Percentiles rank a stretch among this genome's conserved stretches.
These are phyloP conservation scores for Aaosphaeria arxii DNA, from an alignment of 2,329 filamentous ascomycete species.

Conservation along the genomic window DNA sequence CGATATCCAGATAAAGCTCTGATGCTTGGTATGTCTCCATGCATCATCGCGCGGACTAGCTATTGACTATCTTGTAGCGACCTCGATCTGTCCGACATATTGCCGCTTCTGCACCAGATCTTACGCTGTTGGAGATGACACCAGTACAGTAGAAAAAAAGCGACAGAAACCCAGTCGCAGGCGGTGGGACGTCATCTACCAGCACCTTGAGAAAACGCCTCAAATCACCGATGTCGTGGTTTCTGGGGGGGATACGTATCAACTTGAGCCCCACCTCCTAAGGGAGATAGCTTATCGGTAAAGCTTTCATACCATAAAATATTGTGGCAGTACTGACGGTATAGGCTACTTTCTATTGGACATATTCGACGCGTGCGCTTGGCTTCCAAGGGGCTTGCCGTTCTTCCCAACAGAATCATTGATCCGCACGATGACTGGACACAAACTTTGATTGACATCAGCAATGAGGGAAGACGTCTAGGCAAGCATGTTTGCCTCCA, in stretches of 20 bases:
- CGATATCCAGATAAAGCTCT: constrained; percentile 63
- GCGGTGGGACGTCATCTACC: constrained; percentile 57
- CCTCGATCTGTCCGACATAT: constrained; percentile 61
- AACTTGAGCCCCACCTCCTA: constrained; percentile 53
- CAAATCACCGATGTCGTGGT: constrained; percentile 58
- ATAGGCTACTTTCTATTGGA: constrained; percentile 53
- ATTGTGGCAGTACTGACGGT: constrained; percentile 1
- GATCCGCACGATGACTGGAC: constrained; percentile 55
- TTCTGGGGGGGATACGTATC: constrained; percentile 62
- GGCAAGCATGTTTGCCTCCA: constrained; percentile 62
- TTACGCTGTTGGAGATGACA: constrained; percentile 57
- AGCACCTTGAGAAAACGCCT: constrained; percentile 53
- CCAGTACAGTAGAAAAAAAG: constrained; percentile 46
- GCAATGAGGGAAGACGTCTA: constrained; percentile 48
- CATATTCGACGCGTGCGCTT: constrained; percentile 61
- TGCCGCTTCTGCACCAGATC: constrained; percentile 63
- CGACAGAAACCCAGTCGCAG: constrained; percentile 39
- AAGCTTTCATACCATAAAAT: background rate
- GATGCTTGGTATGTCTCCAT: constrained; percentile 52
- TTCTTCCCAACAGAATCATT: constrained; percentile 56
- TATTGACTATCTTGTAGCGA: constrained; percentile 39
- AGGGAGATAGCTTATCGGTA: constrained; percentile 50
- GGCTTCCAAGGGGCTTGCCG: constrained; percentile 61
- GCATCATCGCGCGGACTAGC: background rate
- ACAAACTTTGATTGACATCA: constrained; percentile 50